Evolutionary conservation across 177 flowering plant genomes (phyloP).

Genomic region (Vitis hybrid): DNA sequence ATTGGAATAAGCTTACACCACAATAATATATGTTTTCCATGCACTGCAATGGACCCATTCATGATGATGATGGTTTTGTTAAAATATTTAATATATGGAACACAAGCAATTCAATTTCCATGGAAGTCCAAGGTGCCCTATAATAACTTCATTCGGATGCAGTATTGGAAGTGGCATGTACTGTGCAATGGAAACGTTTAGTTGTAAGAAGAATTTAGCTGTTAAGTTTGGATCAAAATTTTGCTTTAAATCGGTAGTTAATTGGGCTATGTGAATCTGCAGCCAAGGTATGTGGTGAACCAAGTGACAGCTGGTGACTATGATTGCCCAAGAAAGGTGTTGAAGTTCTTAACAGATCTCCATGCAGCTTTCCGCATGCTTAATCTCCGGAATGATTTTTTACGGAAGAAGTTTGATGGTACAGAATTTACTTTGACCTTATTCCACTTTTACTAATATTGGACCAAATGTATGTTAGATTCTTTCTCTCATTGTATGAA

Average conservation of each 20-base stretch:
- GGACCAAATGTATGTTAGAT: background rate
- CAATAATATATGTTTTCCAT: no score
- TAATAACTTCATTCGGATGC: no score
- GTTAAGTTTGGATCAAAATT: background rate
- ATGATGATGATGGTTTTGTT: no score
- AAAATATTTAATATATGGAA: no score
- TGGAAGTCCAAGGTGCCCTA: no score
- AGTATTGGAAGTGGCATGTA: no score
- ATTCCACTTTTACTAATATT: no score
- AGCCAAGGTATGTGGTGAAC: conserved; percentile 94
- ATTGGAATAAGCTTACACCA: no score
- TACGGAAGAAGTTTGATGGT: conserved; percentile 96
- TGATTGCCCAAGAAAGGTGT: conserved; percentile 89
- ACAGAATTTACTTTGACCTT: conserved; percentile 5
- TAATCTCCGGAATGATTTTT: conserved; percentile 89
- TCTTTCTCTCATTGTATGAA: background rate
- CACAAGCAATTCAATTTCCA: no score
- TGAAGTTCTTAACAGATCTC: conserved; percentile 87
- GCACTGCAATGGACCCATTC: no score
- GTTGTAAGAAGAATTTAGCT: background rate
- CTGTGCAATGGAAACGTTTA: no score
- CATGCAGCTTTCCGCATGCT: conserved; percentile 95
- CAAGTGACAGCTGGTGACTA: conserved; percentile 90
- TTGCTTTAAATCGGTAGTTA: background rate
- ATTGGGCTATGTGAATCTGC: conserved; percentile 20